Conservation (phyloP, 331 rosid species). For the Malus hybrid region DNA sequence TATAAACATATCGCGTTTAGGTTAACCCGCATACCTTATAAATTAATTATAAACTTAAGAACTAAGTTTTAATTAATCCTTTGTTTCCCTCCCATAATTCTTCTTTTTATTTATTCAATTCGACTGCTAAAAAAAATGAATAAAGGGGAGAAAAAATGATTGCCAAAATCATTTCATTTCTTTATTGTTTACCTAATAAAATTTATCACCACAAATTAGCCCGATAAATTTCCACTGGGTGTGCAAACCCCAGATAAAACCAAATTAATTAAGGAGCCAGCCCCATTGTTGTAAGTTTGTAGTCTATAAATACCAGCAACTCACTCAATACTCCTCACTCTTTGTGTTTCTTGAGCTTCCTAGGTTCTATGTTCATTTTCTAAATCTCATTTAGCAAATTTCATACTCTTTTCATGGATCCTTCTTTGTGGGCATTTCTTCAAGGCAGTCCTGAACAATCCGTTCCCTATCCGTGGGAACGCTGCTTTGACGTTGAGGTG, state of each 20-base stretch:
- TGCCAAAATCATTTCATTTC: too few species aligned
- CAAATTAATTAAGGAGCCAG: neutral
- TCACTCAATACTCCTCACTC: neutral
- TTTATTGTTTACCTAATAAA: too few species aligned
- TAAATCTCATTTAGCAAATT: neutral
- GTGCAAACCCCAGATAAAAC: neutral
- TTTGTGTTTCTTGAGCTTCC: neutral
- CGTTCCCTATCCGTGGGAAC: slow-evolving; percentile 12
- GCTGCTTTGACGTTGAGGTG: neutral
- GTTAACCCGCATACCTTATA: neutral
- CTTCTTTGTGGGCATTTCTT: slow-evolving; percentile 1
- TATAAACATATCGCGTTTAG: neutral
- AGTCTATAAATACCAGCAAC: neutral
- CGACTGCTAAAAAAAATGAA: neutral
- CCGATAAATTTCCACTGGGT: neutral
- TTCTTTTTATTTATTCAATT: neutral
- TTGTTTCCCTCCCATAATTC: too few species aligned
- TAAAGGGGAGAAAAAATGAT: too few species aligned
- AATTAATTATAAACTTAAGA: neutral
- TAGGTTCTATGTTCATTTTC: neutral
- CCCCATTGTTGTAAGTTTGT: neutral
- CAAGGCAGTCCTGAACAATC: neutral
- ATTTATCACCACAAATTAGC: too few species aligned
- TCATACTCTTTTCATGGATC: neutral
- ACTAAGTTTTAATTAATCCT: neutral